phyloP scores from a whole-genome alignment of 495 filamentous ascomycete species.

The Talaromyces adpressus region DNA sequence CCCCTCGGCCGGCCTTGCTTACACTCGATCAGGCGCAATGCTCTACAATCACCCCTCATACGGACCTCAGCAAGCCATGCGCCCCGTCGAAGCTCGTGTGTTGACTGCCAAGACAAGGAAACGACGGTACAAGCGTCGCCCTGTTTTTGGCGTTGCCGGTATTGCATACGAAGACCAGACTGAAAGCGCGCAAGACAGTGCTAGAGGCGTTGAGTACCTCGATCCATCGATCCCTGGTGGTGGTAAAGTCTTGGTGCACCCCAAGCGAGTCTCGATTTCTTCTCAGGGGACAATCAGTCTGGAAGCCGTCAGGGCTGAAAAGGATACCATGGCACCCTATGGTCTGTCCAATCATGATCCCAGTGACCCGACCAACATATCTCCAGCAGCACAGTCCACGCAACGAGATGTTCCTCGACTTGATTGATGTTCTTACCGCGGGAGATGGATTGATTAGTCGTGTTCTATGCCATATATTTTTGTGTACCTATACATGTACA shows the following conservation, averaged over 20 bases:
- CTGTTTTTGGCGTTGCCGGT: conserved; percentile 45
- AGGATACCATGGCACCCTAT: conserved; percentile 44
- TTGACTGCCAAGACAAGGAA: conserved; percentile 41
- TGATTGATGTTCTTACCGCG: conserved; percentile 11
- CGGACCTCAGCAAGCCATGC: conserved; percentile 60
- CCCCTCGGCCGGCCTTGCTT: conserved; percentile 84
- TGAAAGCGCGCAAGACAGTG: conserved; percentile 13
- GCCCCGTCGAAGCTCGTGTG: conserved; percentile 64
- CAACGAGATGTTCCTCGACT: conserved; percentile 26
- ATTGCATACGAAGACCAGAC: conserved; percentile 39
- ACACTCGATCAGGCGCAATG: conserved; percentile 63
- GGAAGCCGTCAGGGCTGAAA: conserved; percentile 34
- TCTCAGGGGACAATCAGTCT: conserved; percentile 53
- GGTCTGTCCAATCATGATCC: conserved; percentile 31
- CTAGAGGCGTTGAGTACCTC: conserved; percentile 35
- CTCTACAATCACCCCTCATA: conserved; percentile 74
- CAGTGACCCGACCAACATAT: conserved; percentile 17
- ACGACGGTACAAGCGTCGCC: conserved; percentile 24
- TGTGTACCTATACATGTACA: conserved; percentile 4
- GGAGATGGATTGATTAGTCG: not conserved
- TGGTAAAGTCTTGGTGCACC: conserved; percentile 56
- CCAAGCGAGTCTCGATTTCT: conserved; percentile 48
- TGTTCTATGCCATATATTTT: not conserved
- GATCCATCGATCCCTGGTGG: conserved; percentile 59
- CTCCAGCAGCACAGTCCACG: conserved; percentile 19